phyloP scores from a whole-genome alignment of 345 rosid genomes.

The Citrus maxima region DNA sequence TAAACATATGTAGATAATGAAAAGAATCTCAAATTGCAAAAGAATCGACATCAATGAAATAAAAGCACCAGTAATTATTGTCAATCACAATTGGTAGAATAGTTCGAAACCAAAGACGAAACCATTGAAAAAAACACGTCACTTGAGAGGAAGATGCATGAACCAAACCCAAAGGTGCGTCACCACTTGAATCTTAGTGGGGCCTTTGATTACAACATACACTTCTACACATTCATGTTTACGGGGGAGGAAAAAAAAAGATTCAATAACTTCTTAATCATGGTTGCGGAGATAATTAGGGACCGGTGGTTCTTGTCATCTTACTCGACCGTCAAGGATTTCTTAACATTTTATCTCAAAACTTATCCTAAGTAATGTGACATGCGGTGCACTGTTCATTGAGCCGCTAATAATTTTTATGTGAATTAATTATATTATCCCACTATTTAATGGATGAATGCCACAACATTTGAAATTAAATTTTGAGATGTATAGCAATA shows the following conservation, averaged over 20 bases:
- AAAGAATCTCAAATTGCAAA: neutral
- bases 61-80: neutral
- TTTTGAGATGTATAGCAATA: no score
- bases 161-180: constrained; percentile 9
- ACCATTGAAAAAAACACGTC: constrained; percentile 6
- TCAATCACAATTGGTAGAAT: neutral
- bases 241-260: no score
- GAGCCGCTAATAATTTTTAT: no score
- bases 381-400: no score
- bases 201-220: neutral
- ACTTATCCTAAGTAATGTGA: no score
- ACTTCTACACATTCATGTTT: neutral
- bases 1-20: neutral
- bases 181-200: neutral
- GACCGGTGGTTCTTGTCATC: neutral
- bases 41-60: neutral
- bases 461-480: no score
- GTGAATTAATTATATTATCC: no score
- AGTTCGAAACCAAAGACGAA: constrained; percentile 1
- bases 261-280: no score
- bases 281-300: neutral
- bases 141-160: constrained; percentile 6
- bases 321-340: neutral
- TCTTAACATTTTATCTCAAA: no score
- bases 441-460: fast-evolving